These are phyloP conservation scores for Debaryomyces nepalensis DNA, from an alignment of 1,139 yeast genomes.

Conservation along the genomic window DNA sequence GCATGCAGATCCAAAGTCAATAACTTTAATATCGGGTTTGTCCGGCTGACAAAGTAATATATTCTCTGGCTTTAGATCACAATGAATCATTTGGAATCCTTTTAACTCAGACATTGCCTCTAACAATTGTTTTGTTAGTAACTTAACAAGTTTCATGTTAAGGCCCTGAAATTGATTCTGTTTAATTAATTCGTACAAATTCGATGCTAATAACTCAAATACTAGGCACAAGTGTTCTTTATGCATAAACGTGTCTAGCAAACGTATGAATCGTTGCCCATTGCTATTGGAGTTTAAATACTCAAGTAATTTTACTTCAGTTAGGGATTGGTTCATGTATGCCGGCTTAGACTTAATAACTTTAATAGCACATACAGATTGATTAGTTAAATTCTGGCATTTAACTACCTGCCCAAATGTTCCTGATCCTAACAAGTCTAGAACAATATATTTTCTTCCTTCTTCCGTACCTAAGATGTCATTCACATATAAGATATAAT, in stretches of 20 bases:
- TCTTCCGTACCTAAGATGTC: conserved; percentile 91
- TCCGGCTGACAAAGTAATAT: conserved; percentile 81
- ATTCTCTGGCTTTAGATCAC: conserved; percentile 97
- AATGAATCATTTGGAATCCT: conserved; percentile 85
- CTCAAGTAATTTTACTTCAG: conserved; percentile 88
- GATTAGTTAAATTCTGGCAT: conserved; percentile 88
- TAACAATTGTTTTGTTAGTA: conserved; percentile 77
- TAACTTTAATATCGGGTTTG: conserved; percentile 85
- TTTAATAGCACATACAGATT: conserved; percentile 91
- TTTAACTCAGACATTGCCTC: conserved; percentile 82
- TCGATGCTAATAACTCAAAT: conserved; percentile 86
- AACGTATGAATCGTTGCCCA: conserved; percentile 73
- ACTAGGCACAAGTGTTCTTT: conserved; percentile 92
- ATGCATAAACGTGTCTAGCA: conserved; percentile 90
- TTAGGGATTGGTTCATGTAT: conserved; percentile 85
- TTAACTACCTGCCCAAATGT: conserved; percentile 99
- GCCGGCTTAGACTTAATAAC: conserved; percentile 94
- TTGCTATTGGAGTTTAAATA: conserved; percentile 75
- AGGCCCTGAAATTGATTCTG: conserved; percentile 95
- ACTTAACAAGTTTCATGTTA: conserved; percentile 76
- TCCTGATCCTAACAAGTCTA: conserved; percentile 93
- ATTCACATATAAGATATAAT: conserved; percentile 90
- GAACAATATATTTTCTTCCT: conserved; percentile 82
- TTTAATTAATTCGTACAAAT: conserved; percentile 85
- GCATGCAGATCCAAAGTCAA: conserved; percentile 97